Evolutionary conservation across 768 basidiomycete species (phyloP).

Genomic region (Lactarius sp.): DNA sequence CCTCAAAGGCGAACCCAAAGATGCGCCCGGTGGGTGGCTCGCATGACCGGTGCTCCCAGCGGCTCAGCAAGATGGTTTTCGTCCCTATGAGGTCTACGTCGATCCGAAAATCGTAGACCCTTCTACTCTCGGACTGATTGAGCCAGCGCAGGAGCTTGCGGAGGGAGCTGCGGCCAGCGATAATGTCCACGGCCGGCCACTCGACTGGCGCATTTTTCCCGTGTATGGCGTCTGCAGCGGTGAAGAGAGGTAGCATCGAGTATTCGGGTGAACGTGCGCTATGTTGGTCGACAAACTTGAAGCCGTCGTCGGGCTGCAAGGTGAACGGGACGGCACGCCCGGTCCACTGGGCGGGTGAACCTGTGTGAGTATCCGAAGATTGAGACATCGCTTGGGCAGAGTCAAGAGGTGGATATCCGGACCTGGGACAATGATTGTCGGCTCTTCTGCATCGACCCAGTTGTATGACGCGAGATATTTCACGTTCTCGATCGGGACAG

Average conservation of each 20-base stretch:
- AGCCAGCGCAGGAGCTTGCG: conserved; percentile 43
- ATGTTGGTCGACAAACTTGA: conserved; percentile 55
- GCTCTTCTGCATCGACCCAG: conserved; percentile 25
- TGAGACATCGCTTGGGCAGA: no score
- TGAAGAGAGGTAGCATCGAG: neutral
- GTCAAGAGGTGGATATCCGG: neutral
- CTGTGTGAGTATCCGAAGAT: no score
- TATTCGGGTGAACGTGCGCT: conserved; percentile 38
- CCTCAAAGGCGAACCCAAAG: no score
- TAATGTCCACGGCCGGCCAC: conserved; percentile 38
- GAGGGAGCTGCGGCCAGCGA: conserved; percentile 51
- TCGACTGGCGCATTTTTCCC: conserved; percentile 26
- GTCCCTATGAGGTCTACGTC: conserved; percentile 36
- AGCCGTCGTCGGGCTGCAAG: neutral
- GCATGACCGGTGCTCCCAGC: no score
- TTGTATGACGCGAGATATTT: conserved; percentile 32
- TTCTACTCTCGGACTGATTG: conserved; percentile 26
- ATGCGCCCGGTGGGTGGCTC: no score
- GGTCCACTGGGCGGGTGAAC: no score
- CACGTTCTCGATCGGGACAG: conserved; percentile 25
- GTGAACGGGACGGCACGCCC: no score
- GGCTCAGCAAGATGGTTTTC: conserved; percentile 29
- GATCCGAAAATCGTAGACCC: conserved; percentile 55
- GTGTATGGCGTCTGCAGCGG: neutral
- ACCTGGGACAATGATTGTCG: no score